Evolutionary conservation across 148 eudicot genomes (phyloP).

Genomic region (Polygonum aviculare): DNA sequence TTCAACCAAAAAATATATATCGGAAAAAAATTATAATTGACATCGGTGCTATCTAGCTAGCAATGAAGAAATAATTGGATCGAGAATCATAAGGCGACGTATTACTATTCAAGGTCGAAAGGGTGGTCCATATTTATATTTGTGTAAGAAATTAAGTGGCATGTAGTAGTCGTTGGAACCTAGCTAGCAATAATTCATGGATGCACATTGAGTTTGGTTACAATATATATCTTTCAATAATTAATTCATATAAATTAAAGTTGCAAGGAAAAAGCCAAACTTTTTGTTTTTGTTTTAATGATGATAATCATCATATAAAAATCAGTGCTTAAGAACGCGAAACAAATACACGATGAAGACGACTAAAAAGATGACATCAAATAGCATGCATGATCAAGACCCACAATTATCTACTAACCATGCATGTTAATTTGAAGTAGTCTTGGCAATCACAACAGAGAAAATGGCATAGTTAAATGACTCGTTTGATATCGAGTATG

Average conservation of each 20-base stretch:
- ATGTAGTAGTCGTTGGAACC: neutral
- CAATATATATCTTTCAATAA: neutral
- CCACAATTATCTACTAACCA: too few relatives aligned
- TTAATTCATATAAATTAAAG: neutral
- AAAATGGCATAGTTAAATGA: too few relatives aligned
- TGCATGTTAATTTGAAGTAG: too few relatives aligned
- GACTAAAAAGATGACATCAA: too few relatives aligned
- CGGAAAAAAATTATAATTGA: neutral
- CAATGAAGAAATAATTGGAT: neutral
- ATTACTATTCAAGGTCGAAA: neutral
- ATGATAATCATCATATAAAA: too few relatives aligned
- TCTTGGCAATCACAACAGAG: too few relatives aligned
- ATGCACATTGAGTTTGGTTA: neutral
- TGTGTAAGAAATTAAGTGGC: neutral
- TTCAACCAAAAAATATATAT: too few relatives aligned
- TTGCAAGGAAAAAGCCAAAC: neutral
- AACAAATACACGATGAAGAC: too few relatives aligned
- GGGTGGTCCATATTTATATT: neutral
- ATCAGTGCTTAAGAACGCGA: too few relatives aligned
- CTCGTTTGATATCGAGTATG: too few relatives aligned
- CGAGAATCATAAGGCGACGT: neutral
- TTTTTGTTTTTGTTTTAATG: neutral
- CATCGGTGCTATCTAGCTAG: neutral
- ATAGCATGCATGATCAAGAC: neutral
- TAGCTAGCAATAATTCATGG: neutral